Evolutionary conservation across 2,329 filamentous ascomycete species (phyloP).

Genomic region (Cladosporium colombiae): DNA sequence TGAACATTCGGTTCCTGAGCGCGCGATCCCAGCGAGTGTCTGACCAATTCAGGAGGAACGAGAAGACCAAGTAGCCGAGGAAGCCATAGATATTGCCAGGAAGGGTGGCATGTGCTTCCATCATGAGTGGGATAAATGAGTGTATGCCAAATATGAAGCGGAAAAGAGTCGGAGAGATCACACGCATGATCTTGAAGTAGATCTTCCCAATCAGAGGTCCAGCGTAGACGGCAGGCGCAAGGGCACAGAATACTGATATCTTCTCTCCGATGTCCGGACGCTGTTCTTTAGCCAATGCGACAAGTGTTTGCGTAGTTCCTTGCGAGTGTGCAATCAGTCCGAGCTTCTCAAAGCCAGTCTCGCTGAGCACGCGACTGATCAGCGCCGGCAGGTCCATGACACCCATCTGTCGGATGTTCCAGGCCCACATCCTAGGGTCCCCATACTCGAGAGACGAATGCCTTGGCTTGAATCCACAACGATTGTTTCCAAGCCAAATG

Average conservation of each 20-base stretch:
- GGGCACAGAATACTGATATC: conserved; percentile 84
- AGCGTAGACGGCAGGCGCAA: conserved; percentile 88
- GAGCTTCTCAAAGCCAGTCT: conserved; percentile 81
- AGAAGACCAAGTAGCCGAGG: conserved; percentile 86
- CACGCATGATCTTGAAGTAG: conserved; percentile 88
- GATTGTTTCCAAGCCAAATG: conserved; percentile 93
- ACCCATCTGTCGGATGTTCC: conserved; percentile 95
- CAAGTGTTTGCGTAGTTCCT: conserved; percentile 84
- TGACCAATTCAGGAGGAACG: conserved; percentile 85
- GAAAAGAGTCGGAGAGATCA: conserved; percentile 75
- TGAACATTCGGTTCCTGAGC: conserved; percentile 79
- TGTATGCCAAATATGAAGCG: conserved; percentile 86
- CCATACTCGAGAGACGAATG: conserved; percentile 69
- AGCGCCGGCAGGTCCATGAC: conserved; percentile 83
- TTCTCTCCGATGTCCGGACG: conserved; percentile 79
- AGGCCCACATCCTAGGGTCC: conserved; percentile 93
- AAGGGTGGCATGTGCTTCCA: conserved; percentile 72
- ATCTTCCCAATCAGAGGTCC: conserved; percentile 82
- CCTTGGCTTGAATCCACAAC: conserved; percentile 79
- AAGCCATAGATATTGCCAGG: conserved; percentile 71
- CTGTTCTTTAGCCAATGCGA: conserved; percentile 87
- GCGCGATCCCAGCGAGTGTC: conserved; percentile 82
- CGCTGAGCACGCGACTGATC: conserved; percentile 72
- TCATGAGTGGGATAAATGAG: conserved; percentile 91
- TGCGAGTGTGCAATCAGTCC: conserved; percentile 86